Evolutionary conservation across 2,329 filamentous ascomycete species (phyloP).

Genomic region (Stenocarpella maydis): DNA sequence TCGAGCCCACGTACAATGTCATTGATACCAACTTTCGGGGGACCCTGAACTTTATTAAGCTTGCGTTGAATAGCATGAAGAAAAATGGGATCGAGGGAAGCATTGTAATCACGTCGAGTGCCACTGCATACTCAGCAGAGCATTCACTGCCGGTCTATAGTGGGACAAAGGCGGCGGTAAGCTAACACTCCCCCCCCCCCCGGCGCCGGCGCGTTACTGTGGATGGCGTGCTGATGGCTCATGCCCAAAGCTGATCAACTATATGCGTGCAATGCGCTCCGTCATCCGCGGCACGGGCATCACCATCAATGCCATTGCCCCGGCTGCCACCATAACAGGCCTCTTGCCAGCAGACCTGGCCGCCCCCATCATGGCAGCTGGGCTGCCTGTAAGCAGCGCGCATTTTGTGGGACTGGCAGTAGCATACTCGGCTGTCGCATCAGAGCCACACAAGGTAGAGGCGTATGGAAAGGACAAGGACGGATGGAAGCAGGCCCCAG

Average conservation of each 20-base stretch:
- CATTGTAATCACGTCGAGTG: constrained; percentile 50
- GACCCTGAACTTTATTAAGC: constrained; percentile 45
- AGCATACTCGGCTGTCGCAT: constrained; percentile 48
- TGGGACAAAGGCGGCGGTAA: constrained; percentile 38
- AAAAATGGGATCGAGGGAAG: constrained; percentile 40
- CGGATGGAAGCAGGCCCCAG: background rate
- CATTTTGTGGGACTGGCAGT: constrained; percentile 47
- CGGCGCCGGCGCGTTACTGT: constrained; percentile 15
- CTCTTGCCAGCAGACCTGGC: constrained; percentile 44
- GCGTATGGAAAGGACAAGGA: constrained; percentile 47
- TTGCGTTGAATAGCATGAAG: constrained; percentile 43
- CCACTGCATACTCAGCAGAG: constrained; percentile 49
- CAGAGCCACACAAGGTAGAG: constrained; percentile 44
- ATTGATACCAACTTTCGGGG: constrained; percentile 47
- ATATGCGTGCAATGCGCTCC: constrained; percentile 45
- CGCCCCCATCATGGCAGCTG: constrained; percentile 43
- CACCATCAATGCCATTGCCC: constrained; percentile 51
- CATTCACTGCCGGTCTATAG: constrained; percentile 46
- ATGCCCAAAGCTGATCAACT: background rate
- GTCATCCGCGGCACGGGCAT: constrained; percentile 40
- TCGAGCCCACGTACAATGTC: constrained; percentile 41
- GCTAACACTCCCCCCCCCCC: constrained; percentile 18
- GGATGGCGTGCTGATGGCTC: constrained; percentile 34
- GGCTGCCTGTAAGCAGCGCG: constrained; percentile 45
- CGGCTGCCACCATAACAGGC: constrained; percentile 45